phyloP scores from a whole-genome alignment of 495 filamentous ascomycete species.

The Eremomyces bilateralis region DNA sequence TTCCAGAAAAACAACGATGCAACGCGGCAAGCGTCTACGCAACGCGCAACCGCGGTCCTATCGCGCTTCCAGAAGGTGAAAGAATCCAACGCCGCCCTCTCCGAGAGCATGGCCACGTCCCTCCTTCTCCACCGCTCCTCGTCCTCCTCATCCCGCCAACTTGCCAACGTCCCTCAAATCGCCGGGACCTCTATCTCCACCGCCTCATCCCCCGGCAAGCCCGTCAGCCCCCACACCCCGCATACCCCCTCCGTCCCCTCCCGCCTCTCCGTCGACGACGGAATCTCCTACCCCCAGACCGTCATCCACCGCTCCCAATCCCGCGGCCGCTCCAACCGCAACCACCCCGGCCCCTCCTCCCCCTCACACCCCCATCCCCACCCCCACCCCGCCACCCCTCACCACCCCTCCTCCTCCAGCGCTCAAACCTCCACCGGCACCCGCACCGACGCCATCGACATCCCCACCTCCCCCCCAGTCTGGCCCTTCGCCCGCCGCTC shows the following conservation, averaged over 20 bases:
- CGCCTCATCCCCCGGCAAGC: slow-evolving; percentile 76
- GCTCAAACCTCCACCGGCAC: too few species aligned
- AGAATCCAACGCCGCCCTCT: slow-evolving; percentile 65
- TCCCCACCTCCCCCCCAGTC: slow-evolving; percentile 51
- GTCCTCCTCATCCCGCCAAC: slow-evolving; percentile 61
- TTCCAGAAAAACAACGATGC: slow-evolving; percentile 27
- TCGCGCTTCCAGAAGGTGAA: slow-evolving; percentile 63
- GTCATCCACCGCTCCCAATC: slow-evolving; percentile 8
- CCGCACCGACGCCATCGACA: slow-evolving; percentile 52
- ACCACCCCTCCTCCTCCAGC: too few species aligned
- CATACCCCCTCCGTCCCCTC: slow-evolving; percentile 87
- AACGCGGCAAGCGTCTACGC: slow-evolving; percentile 33
- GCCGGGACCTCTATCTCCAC: slow-evolving; percentile 62
- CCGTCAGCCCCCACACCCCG: slow-evolving; percentile 79
- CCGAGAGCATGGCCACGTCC: slow-evolving; percentile 74
- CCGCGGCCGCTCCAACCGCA: slow-evolving; percentile 5
- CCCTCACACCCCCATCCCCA: slow-evolving; percentile 1
- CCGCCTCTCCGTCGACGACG: slow-evolving; percentile 70
- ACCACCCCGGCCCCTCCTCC: background rate
- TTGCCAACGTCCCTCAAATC: slow-evolving; percentile 70
- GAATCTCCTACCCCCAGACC: slow-evolving; percentile 37
- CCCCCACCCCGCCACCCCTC: slow-evolving; percentile 1
- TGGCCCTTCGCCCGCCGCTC: slow-evolving; percentile 43
- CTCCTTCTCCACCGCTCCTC: slow-evolving; percentile 64
- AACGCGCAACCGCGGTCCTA: slow-evolving; percentile 45